Evolutionary conservation across 148 eudicot species (phyloP).

Genomic region (Pouteria glomerata): DNA sequence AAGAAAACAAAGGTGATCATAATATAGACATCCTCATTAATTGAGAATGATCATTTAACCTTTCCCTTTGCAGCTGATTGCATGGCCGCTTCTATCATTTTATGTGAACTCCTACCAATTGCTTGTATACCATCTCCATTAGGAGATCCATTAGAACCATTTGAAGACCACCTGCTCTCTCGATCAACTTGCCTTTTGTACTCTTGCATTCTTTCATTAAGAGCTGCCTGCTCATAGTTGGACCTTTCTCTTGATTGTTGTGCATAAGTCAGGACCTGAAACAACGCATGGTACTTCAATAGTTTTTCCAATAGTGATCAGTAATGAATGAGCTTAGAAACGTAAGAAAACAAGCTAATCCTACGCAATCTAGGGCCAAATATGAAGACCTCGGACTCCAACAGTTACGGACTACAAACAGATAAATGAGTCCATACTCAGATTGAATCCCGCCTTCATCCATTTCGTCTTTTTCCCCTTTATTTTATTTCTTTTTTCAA

Average conservation of each 20-base stretch:
- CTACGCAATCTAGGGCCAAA: not conserved
- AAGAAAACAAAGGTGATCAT: not conserved
- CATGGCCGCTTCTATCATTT: constrained; percentile 96
- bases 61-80: constrained; percentile 93
- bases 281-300: not conserved
- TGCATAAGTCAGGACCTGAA: constrained; percentile 90
- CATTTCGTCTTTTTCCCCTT: not conserved
- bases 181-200: constrained; percentile 88
- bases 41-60: constrained; percentile 31
- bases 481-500: too few relatives aligned
- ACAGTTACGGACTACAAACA: not conserved
- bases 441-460: not conserved
- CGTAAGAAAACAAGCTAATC: not conserved
- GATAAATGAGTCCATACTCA: not conserved
- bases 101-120: constrained; percentile 94
- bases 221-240: constrained; percentile 93
- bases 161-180: constrained; percentile 84
- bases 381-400: not conserved
- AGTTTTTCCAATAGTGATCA: not conserved
- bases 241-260: constrained; percentile 94
- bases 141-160: constrained; percentile 87
- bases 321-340: constrained; percentile 1
- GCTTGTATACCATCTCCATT: constrained; percentile 95
- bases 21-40: not conserved
- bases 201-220: constrained; percentile 93